phyloP scores from a whole-genome alignment of 2,329 filamentous ascomycete species.

The Aspergillus pseudoterreus region DNA sequence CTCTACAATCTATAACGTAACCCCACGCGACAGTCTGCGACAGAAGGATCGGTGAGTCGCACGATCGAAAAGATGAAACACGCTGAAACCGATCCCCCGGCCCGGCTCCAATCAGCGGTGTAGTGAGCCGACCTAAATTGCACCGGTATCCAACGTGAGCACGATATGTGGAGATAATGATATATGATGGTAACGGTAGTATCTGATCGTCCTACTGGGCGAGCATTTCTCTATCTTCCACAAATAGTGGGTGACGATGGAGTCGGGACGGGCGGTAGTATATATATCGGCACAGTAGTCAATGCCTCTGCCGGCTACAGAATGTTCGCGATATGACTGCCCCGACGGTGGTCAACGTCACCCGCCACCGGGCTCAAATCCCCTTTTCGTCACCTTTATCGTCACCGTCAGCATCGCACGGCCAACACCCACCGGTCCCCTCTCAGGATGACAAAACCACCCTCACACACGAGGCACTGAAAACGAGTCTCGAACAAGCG shows the following conservation, averaged over 20 bases:
- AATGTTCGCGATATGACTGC: too few species aligned
- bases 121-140: neutral
- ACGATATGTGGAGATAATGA: neutral
- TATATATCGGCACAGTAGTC: too few species aligned
- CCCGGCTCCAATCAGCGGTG: neutral
- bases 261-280: too few species aligned
- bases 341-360: too few species aligned
- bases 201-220: too few species aligned
- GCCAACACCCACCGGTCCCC: too few species aligned
- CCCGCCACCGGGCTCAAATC: neutral
- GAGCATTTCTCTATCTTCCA: too few species aligned
- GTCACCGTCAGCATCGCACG: neutral
- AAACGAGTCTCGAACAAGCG: conserved; percentile 5
- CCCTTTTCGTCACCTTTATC: neutral
- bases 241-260: too few species aligned
- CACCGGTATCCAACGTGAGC: neutral
- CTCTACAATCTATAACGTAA: too few species aligned
- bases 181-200: too few species aligned
- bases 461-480: neutral
- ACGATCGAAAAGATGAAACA: neutral
- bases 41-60: neutral
- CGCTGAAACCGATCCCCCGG: neutral
- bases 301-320: too few species aligned
- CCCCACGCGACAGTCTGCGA: neutral
- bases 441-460: neutral